phyloP scores from a whole-genome alignment of 2,329 filamentous ascomycete genomes.

The Lecanicillium sp. region DNA sequence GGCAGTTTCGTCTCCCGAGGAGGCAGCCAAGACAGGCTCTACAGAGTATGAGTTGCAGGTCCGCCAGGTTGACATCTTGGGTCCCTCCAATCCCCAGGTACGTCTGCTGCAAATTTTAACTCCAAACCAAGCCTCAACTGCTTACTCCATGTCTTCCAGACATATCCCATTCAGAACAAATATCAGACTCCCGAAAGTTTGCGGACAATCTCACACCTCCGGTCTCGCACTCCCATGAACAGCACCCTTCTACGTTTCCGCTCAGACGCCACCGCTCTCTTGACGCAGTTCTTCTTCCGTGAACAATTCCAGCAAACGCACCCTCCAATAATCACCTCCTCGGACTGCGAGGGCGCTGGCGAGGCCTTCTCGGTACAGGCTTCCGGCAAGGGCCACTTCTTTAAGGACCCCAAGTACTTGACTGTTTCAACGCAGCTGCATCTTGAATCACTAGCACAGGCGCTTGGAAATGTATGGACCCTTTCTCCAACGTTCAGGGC shows the following conservation, averaged over 20 bases:
- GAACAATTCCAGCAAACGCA: constrained; percentile 76
- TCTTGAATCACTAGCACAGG: constrained; percentile 83
- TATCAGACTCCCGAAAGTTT: constrained; percentile 87
- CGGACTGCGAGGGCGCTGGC: constrained; percentile 93
- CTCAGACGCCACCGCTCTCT: constrained; percentile 67
- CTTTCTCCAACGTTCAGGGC: constrained; percentile 91
- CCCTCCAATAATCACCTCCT: constrained; percentile 90
- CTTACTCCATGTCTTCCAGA: constrained; percentile 43
- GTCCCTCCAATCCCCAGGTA: constrained; percentile 74
- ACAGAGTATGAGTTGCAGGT: constrained; percentile 69
- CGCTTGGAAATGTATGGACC: constrained; percentile 87
- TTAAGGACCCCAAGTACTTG: constrained; percentile 82
- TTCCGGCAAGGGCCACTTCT: constrained; percentile 53
- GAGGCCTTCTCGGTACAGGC: constrained; percentile 76
- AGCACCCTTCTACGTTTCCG: constrained; percentile 74
- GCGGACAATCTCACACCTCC: constrained; percentile 80
- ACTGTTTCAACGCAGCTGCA: constrained; percentile 95
- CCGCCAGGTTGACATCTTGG: constrained; percentile 61
- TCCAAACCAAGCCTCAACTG: not conserved
- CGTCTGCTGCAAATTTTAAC: constrained; percentile 25
- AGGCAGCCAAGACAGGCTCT: constrained; percentile 1
- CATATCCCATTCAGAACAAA: constrained; percentile 92
- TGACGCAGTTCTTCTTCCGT: constrained; percentile 69
- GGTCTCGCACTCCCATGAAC: constrained; percentile 74
- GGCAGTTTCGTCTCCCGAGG: not conserved